Evolutionary conservation across 768 basidiomycete genomes (phyloP).

Genomic region (Russula vinacea): DNA sequence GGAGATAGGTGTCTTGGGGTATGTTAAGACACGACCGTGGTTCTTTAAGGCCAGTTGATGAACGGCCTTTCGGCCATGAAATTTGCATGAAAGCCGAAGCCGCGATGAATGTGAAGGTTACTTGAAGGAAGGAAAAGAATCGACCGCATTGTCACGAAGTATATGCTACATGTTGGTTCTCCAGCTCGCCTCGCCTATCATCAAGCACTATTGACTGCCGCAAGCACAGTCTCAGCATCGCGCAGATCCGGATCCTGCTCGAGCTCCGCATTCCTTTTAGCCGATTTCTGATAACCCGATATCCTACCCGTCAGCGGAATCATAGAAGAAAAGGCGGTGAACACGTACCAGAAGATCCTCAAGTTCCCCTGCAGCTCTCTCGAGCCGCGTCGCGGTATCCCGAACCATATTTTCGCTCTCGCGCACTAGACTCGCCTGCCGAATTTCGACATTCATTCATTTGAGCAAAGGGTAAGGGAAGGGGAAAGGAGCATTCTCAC

Average conservation of each 20-base stretch:
- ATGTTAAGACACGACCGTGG: too few relatives aligned
- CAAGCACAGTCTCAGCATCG: conserved; percentile 55
- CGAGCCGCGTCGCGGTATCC: conserved; percentile 61
- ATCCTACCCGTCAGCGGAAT: not conserved
- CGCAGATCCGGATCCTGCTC: conserved; percentile 37
- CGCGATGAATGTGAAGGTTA: too few relatives aligned
- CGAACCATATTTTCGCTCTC: conserved; percentile 81
- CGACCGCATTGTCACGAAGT: not conserved
- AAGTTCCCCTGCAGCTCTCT: conserved; percentile 59
- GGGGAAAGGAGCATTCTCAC: conserved; percentile 42
- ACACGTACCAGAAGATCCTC: conserved; percentile 63
- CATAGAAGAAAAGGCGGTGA: not conserved
- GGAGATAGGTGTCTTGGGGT: too few relatives aligned
- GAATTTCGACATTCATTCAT: too few relatives aligned
- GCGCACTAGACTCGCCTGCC: conserved; percentile 42
- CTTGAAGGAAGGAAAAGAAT: not conserved
- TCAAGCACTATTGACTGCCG: conserved; percentile 34
- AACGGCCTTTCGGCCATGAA: too few relatives aligned
- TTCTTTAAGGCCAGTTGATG: too few relatives aligned
- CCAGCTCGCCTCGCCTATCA: not conserved
- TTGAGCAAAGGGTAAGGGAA: not conserved
- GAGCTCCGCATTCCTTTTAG: conserved; percentile 44
- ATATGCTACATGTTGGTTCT: not conserved
- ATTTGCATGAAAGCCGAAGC: too few relatives aligned
- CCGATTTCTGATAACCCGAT: conserved; percentile 39